Evolutionary conservation across 257 asterid species (phyloP), one percentile per base, ranked within the genome.

Genomic region (Penstemon barbatus): DNA sequence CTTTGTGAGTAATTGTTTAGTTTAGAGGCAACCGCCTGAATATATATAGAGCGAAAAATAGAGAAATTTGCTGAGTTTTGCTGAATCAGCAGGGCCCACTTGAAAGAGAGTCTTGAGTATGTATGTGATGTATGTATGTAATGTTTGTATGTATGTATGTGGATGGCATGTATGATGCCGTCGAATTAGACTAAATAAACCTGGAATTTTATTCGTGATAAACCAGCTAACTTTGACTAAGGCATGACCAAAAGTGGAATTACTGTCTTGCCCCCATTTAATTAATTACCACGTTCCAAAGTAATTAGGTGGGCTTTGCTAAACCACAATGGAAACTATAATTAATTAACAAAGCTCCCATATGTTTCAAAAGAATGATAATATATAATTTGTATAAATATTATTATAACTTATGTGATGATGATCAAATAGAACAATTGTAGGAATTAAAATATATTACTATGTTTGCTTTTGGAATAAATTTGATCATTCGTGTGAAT

Each of bases 11-110:
- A 77, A 72, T 57, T 79, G 79, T 74, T 59, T 58, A 38, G 11
- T 37, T 79, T 85, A 85, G 92, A 81, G 88, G 91, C 83, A 75
- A 81, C 42, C 39, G 77, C 40, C 42, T 64, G 69, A 46, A 74
- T 87, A 77, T 88, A 25, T 25, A 85, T 85, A 86, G 86, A 68
- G 66, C 69, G 8, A 38, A 38, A 19, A 68, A 38, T 36, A n/a
- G 49, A 42, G 25, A 8, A 43, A 15, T 66, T 8, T 44, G 72
- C 39, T 43, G 66, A 46, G 61, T 25, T 70, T 43, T 33, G 11
- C 65, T 72, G 74, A 68, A 18, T 71, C 81, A 71, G 53, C 12
- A 52, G 59, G 84, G 76, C 70, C 80, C 79, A 49, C 0, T 10
- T 48, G 1, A 58, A n/a, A 46, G 9, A 54, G 41, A 56, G 8